Conservation (phyloP, 2,329 filamentous ascomycete genomes). For the Plectosphaerella plurivora region DNA sequence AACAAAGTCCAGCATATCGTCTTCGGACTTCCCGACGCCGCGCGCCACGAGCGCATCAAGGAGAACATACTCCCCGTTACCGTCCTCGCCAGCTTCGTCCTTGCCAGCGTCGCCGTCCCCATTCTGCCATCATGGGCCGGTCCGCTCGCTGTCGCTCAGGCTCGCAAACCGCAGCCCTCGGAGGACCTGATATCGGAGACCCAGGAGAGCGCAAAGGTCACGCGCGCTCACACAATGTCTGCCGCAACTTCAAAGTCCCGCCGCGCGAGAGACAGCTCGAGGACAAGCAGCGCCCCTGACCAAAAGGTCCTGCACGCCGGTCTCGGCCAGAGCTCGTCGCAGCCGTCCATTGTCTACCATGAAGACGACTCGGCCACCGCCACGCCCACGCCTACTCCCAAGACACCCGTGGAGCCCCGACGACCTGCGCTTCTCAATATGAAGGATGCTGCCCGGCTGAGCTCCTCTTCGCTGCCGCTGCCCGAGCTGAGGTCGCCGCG, state of each 20-base stretch:
- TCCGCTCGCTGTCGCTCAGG: slow-evolving; percentile 76
- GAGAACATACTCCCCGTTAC: slow-evolving; percentile 79
- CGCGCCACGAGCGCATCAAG: slow-evolving; percentile 69
- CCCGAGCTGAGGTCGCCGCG: slow-evolving; percentile 55
- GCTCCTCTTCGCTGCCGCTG: slow-evolving; percentile 63
- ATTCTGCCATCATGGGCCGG: slow-evolving; percentile 74
- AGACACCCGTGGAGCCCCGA: slow-evolving; percentile 32
- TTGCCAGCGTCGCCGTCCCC: slow-evolving; percentile 72
- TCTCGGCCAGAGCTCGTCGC: neutral
- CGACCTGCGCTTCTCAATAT: slow-evolving; percentile 47
- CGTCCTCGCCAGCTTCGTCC: slow-evolving; percentile 73
- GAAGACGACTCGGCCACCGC: neutral
- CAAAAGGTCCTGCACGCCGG: slow-evolving; percentile 16
- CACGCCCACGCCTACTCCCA: neutral
- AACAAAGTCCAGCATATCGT: slow-evolving; percentile 88
- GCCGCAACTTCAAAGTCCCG: slow-evolving; percentile 44
- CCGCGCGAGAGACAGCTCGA: slow-evolving; percentile 40
- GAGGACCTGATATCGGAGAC: slow-evolving; percentile 59
- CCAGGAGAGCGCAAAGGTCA: slow-evolving; percentile 41
- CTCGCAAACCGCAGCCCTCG: slow-evolving; percentile 65
- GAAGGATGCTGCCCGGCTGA: slow-evolving; percentile 55
- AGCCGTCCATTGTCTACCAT: slow-evolving; percentile 12
- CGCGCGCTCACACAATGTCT: slow-evolving; percentile 65
- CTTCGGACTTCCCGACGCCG: slow-evolving; percentile 69
- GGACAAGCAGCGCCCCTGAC: slow-evolving; percentile 41